These are phyloP conservation scores for Ceratocystis ficicola DNA, from an alignment of 2,329 filamentous ascomycete genomes.

Conservation along the genomic window DNA sequence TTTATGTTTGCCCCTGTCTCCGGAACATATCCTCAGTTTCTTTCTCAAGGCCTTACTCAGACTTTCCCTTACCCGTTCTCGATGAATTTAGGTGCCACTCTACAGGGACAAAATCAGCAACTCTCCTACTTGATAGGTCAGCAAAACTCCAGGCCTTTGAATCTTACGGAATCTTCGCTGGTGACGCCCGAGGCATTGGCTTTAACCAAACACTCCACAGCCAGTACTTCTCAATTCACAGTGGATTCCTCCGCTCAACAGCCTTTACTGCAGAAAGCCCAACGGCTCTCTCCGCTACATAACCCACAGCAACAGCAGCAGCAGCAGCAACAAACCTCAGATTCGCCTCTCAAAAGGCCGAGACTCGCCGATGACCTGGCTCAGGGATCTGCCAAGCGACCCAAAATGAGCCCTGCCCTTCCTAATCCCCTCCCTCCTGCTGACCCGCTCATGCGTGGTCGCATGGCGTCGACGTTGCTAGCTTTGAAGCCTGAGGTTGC, in stretches of 20 bases:
- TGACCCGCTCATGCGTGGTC: conserved; percentile 3
- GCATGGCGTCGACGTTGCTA: conserved; percentile 13
- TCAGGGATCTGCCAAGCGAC: not conserved
- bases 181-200: not conserved
- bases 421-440: conserved; percentile 15
- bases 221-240: not conserved
- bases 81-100: not conserved
- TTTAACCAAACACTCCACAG: not conserved
- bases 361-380: not conserved
- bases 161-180: not conserved
- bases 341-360: not conserved
- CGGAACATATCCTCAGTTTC: not conserved
- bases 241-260: not conserved
- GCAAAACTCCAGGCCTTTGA: not conserved
- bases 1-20: not conserved
- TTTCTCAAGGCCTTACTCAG: not conserved
- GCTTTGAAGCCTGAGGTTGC: conserved; percentile 14
- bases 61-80: too few relatives aligned
- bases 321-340: not conserved
- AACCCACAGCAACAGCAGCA: not conserved
- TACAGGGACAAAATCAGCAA: not conserved
- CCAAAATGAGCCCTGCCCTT: not conserved
- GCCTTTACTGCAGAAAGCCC: not conserved
- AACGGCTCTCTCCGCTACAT: not conserved
- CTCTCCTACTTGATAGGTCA: not conserved